Evolutionary conservation across 805 yeast genomes (phyloP).

Genomic region (Dipodascus geniculatus): DNA sequence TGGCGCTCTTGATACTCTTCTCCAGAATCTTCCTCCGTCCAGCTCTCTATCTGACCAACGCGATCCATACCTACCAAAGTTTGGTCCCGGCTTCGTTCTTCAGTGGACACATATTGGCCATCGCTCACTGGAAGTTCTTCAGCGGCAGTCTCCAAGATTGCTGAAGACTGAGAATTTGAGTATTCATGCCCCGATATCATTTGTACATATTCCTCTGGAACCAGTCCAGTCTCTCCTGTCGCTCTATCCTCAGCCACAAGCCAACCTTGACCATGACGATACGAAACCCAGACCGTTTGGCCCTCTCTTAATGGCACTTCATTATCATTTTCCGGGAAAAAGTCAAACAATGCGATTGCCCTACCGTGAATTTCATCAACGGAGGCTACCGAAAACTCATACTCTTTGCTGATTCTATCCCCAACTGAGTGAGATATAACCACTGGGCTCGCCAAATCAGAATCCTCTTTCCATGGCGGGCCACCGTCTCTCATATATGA

Average conservation of each 20-base stretch:
- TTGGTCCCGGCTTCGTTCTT: constrained; percentile 19
- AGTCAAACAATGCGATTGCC: constrained; percentile 84
- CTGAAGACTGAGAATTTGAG: not conserved
- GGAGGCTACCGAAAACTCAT: constrained; percentile 18
- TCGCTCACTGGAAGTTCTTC: not conserved
- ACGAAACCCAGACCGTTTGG: constrained; percentile 73
- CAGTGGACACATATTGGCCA: too few relatives aligned
- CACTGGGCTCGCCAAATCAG: constrained; percentile 22
- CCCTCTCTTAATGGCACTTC: constrained; percentile 72
- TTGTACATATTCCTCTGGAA: constrained; percentile 90
- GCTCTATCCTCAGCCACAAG: constrained; percentile 74
- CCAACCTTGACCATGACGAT: constrained; percentile 98
- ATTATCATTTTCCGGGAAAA: constrained; percentile 87
- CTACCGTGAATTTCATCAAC: constrained; percentile 38
- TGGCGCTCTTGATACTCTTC: not conserved
- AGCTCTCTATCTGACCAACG: not conserved
- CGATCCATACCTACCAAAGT: not conserved
- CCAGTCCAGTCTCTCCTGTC: constrained; percentile 76
- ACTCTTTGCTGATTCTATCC: constrained; percentile 15
- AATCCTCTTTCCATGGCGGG: constrained; percentile 29
- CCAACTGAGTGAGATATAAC: constrained; percentile 14
- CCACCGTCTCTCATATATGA: constrained; percentile 20
- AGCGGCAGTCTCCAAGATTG: not conserved
- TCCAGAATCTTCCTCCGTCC: not conserved
- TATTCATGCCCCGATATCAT: constrained; percentile 22